Base-by-base conservation (phyloP, 306 rosid genomes). In the Rosa multiflora region DNA sequence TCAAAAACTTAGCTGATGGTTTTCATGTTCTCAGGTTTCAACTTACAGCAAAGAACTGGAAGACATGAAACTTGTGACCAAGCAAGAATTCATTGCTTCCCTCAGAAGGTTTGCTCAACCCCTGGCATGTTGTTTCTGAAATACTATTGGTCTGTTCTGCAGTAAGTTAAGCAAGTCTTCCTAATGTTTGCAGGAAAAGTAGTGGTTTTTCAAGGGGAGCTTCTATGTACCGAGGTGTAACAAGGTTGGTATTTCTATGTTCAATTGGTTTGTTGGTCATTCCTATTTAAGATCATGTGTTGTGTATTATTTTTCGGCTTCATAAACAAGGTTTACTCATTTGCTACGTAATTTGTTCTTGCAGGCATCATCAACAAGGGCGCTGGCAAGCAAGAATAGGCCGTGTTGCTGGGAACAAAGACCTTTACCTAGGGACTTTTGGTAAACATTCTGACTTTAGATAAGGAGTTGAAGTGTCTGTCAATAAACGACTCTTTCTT, bases 341-440 rank as follows among this genome's bases (percentile, higher is more conserved):
- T 66, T 66, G 21, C 23, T 66, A 17, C 9, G 46, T 66, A 17
- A 37, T 66, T 3, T 37, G 44, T 14, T 17, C 5, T 42, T 80
- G 62, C 85, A 93, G 98, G 93, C 99, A 96, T 79, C 99, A 96
- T 81, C 99, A 96, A 78, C 98, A 96, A 83, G 99, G 99, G 42
- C 80, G 99, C 35, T 96, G 98, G 99, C 99, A 96, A 84, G 99
- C 99, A 9, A 90, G 99, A 82, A 96, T 96, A 8, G 99, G 99
- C 67, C 99, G 99, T 12, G 99, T 96, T 56, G 98, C 99, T 0
- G 99, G 99, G 52, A 96, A 96, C 89, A 96, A 96, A 76, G 99
- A 96, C 68, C 69, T 96, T 0, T 96, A 96, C 83, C 91, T 96
- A 9, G 99, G 99, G 77, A 96, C 98, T 42, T 96, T 96, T 15